Conservation (phyloP, 306 rosid genomes). For the Cucumis cinereus region DNA sequence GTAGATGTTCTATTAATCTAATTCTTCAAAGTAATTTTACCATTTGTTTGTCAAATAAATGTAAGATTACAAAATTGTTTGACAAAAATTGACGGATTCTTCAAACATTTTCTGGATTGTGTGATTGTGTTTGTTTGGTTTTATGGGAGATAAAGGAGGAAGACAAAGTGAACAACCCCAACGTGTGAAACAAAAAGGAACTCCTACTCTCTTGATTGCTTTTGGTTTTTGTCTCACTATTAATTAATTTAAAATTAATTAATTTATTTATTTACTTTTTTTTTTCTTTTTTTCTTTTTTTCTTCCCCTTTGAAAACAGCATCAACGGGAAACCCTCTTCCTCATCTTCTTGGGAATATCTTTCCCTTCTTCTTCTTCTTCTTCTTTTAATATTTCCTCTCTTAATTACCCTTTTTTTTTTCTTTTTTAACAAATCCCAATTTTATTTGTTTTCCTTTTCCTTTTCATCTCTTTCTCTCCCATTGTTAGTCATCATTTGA, state of each 20-base stretch:
- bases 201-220: neutral
- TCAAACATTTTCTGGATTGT: neutral
- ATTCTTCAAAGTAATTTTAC: no score
- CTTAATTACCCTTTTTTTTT: no score
- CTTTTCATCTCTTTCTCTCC: neutral
- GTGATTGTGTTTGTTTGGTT: neutral
- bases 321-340: conserved; percentile 11
- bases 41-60: no score
- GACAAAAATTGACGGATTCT: no score
- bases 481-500: neutral
- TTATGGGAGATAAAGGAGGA: neutral
- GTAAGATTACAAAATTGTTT: no score
- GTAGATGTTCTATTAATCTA: no score
- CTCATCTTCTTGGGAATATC: conserved; percentile 9
- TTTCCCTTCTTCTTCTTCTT: neutral
- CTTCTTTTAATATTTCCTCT: neutral
- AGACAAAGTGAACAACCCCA: conserved; percentile 5
- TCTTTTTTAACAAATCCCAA: neutral
- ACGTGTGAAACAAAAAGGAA: conserved; percentile 1
- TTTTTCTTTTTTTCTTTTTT: neutral
- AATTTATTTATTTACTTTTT: no score
- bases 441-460: neutral
- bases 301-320: conserved; percentile 8
- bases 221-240: neutral
- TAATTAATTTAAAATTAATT: neutral